Percentiles rank a stretch among this genome's conserved stretches.
Evolutionary conservation across 805 yeast genomes (phyloP).

Genomic region (Debaryomyces tyrocola): DNA sequence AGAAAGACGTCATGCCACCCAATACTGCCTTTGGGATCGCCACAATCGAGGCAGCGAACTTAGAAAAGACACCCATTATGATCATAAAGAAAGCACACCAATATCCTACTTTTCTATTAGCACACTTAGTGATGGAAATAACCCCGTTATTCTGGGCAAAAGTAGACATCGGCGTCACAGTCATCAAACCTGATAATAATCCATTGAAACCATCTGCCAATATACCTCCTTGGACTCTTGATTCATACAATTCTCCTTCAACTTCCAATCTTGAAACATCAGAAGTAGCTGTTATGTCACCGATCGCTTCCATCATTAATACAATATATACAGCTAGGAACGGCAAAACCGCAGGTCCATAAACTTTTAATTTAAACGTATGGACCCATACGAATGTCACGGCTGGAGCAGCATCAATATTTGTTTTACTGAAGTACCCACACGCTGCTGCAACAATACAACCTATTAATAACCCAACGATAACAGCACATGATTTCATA

Average conservation of each 20-base stretch:
- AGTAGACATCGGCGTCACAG: conserved; percentile 86
- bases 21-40: conserved; percentile 50
- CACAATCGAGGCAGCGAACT: conserved; percentile 86
- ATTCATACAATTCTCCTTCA: conserved; percentile 78
- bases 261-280: conserved; percentile 87
- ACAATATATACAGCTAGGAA: conserved; percentile 80
- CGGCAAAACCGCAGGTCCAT: conserved; percentile 86
- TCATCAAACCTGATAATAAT: conserved; percentile 70
- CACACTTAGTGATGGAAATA: conserved; percentile 88
- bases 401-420: conserved; percentile 71
- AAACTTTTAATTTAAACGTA: conserved; percentile 72
- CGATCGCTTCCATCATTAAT: conserved; percentile 89
- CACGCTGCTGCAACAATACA: conserved; percentile 92
- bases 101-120: conserved; percentile 77
- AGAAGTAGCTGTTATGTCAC: conserved; percentile 91
- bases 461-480: conserved; percentile 79
- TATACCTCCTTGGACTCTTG: conserved; percentile 90
- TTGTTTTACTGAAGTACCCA: conserved; percentile 66
- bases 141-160: conserved; percentile 97
- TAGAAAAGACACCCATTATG: conserved; percentile 84
- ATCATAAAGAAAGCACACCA: conserved; percentile 79
- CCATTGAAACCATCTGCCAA: conserved; percentile 88
- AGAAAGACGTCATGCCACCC: conserved; percentile 86
- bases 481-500: conserved; percentile 92
- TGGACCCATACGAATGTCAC: conserved; percentile 87